These are phyloP conservation scores for Mayamaea pseudoterrestris DNA, from an alignment of 108 stramenopile genomes.

Conservation along the genomic window DNA sequence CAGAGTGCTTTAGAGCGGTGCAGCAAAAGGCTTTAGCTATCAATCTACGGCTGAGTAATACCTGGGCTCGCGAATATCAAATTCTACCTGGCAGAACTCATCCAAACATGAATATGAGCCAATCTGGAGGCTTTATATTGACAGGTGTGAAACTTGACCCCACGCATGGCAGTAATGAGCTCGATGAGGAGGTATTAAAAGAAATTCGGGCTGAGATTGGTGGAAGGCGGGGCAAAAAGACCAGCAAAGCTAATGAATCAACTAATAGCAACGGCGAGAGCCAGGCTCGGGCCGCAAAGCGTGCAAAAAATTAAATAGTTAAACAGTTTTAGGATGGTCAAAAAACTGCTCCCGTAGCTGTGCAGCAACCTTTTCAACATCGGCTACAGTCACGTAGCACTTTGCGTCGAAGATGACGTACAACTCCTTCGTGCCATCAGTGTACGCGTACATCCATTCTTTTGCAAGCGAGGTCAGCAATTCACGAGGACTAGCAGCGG, in stretches of 20 bases:
- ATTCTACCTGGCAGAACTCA: slow-evolving; percentile 80
- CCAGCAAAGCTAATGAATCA: slow-evolving; percentile 4
- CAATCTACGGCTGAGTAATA: slow-evolving; percentile 70
- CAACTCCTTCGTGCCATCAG: slow-evolving; percentile 33
- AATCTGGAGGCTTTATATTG: slow-evolving; percentile 78
- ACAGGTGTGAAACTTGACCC: slow-evolving; percentile 78
- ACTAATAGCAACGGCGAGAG: slow-evolving; percentile 2
- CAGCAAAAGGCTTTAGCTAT: slow-evolving; percentile 69
- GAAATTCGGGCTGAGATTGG: slow-evolving; percentile 40
- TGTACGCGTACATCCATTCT: slow-evolving; percentile 54
- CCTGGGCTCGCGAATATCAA: slow-evolving; percentile 87
- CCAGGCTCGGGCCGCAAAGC: neutral
- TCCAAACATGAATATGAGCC: slow-evolving; percentile 85
- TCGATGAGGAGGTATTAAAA: slow-evolving; percentile 43
- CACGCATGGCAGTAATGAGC: slow-evolving; percentile 56
- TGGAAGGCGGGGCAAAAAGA: slow-evolving; percentile 35
- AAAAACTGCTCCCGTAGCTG: neutral
- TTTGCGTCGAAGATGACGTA: slow-evolving; percentile 52
- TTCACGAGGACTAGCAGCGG: slow-evolving; percentile 15
- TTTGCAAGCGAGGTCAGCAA: slow-evolving; percentile 50
- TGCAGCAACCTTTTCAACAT: slow-evolving; percentile 8
- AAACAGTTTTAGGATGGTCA: neutral
- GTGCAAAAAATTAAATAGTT: neutral
- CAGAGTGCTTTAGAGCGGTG: slow-evolving; percentile 55
- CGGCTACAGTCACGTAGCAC: slow-evolving; percentile 48